Percentiles rank a stretch among this genome's conserved stretches.
These are phyloP conservation scores for Fusarium udum DNA, from an alignment of 2,329 filamentous ascomycete genomes.

Conservation along the genomic window DNA sequence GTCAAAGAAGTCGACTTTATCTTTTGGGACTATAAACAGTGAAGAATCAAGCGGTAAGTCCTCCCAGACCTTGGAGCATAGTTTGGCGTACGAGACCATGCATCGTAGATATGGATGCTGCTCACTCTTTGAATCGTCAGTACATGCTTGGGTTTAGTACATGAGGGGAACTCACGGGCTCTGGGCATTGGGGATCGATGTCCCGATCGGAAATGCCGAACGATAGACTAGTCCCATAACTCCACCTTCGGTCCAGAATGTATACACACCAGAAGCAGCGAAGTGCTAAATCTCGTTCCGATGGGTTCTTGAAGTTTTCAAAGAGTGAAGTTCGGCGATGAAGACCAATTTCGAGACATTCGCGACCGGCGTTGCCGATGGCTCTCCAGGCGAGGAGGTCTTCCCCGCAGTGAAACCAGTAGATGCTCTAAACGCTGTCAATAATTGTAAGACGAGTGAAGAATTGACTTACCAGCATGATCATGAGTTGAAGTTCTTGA, in stretches of 20 bases:
- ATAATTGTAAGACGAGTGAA: no score
- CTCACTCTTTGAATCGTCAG: background rate
- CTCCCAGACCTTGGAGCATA: conserved; percentile 11
- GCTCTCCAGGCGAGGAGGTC: conserved; percentile 14
- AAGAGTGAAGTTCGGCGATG: conserved; percentile 3
- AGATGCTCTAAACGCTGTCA: background rate
- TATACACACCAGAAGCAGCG: conserved; percentile 14
- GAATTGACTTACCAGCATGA: background rate
- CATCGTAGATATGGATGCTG: conserved; percentile 1
- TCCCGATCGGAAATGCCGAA: conserved; percentile 8
- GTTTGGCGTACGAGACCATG: background rate
- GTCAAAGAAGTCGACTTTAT: conserved; percentile 10
- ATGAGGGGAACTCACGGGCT: background rate
- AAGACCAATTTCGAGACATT: background rate
- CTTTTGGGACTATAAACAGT: background rate
- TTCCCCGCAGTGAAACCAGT: conserved; percentile 12
- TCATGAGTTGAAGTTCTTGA: conserved; percentile 5
- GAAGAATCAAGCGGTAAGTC: conserved; percentile 5
- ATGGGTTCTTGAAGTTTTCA: background rate
- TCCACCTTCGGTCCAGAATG: conserved; percentile 3
- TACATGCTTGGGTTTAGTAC: fast-evolving
- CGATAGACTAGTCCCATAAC: background rate
- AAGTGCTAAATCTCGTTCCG: background rate
- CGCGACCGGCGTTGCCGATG: background rate
- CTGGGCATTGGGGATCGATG: background rate